Base-by-base conservation (phyloP, 805 yeast species). In the Metschnikowia shivogae region DNA sequence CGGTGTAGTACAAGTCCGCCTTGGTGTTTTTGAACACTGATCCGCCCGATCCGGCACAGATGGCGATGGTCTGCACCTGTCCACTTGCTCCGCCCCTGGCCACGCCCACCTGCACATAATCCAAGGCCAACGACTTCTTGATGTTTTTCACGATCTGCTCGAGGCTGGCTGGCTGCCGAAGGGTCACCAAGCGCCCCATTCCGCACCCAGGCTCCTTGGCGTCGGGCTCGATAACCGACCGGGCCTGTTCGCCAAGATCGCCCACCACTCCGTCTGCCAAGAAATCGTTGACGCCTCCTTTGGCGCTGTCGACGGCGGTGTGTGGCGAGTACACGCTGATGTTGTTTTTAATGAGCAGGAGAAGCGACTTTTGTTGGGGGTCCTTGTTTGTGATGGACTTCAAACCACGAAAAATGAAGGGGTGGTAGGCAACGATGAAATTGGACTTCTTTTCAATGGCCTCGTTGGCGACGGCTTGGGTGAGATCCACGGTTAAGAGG, bases 21-120 rank as follows among this genome's bases (percentile, higher is more conserved):
- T 68, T 47, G 2, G 75, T 73, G 0, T 82, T 82, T 40, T 72
- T 71, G 64, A 89, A 82, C 1, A 90, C 88, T 1, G 83, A 74
- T 3, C 86, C 84, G 0, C 99, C 98, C 1, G 96, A 86, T 0
- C 99, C 99, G 3, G 99, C 98, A 65, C 99, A 93, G 12, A 93
- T 63, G 0, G 97, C 98, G 19, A 89, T 69, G 0, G 78, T 74
- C 20, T 62, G 64, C 43, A 89, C 73, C 3, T 48, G 48, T 13
- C n/a, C 31, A 17, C 36, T 35, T 9, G 20, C 8, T 22, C 19
- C 34, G 26, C 39, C 38, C 5, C 65, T 65, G 26, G 54, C 59
- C 9, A 47, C 47, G 2, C 88, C 87, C 2, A 88, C 77, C 60
- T 87, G 95, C 6, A 90, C 68, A 50, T 80, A 64, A 0, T 63